Evolutionary conservation across 2,329 filamentous ascomycete species (phyloP), one percentile per base, ranked within the genome.

Genomic region (Aspergillus fijiensis): DNA sequence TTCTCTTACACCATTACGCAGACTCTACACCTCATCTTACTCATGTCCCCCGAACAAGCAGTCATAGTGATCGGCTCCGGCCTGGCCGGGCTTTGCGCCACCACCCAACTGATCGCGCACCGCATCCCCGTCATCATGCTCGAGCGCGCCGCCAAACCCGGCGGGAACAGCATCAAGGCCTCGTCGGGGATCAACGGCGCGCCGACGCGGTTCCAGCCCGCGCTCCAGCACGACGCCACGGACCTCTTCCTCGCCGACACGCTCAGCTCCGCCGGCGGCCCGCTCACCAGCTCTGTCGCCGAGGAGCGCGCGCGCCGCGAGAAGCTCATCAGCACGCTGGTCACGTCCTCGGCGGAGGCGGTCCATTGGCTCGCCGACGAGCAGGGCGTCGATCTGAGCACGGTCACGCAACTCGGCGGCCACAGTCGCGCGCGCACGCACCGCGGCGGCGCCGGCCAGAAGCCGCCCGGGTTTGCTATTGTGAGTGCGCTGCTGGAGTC

Each of bases 171-270:
- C 67, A 87, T 89, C 73, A 89, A 89, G 72, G 86, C 86, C 0
- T 88, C 86, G 0, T 88, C 85, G 0, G 86, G 86, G 0, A 89
- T 89, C 72, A 88, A 87, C 64, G 86, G 85, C 6, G 85, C 85
- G 0, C 80, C 80, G 0, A 88, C 86, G 0, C 77, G 76, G 3
- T 87, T 84, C 62, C 87, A 89, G 68, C 70, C 72, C 11, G 5
- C 39, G n/a, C 73, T 68, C 2, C 56, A 68, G 11, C 49, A 39
- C 47, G 77, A 81, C n/a, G 27, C 39, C 5, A 49, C 49, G 49
- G 69, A 74, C 1, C 65, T 73, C 0, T 88, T 87, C 66, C 82
- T 80, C 64, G 70, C 77, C 27, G 86, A 88, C 70, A 87, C 86
- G 0, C 66, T 86, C 7, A 77, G 73, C 23, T 88, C 86, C 0